A percentile compares a stretch with the other conserved stretches of the same genome.
Evolutionary conservation across 2,329 filamentous ascomycete genomes (phyloP).

Genomic region (Boeremia lycopersici): DNA sequence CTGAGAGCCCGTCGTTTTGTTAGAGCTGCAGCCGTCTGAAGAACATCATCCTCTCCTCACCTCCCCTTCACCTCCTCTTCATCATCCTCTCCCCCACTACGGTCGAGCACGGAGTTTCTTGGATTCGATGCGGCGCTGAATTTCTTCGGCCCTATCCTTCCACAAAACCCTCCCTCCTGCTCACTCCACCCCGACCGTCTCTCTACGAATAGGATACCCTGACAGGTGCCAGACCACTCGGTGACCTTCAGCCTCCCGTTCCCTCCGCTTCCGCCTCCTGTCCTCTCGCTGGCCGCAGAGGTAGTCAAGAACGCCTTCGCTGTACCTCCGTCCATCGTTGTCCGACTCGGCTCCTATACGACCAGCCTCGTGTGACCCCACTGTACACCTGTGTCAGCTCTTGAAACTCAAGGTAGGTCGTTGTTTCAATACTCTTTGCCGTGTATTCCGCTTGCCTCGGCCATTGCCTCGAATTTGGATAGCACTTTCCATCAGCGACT

Average conservation of each 20-base stretch:
- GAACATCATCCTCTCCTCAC: constrained; percentile 35
- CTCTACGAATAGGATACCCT: constrained; percentile 41
- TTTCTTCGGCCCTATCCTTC: constrained; percentile 41
- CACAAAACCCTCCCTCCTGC: constrained; percentile 46
- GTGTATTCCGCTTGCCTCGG: constrained; percentile 10
- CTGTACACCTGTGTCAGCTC: constrained; percentile 27
- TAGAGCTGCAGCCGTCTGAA: constrained; percentile 44
- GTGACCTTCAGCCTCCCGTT: constrained; percentile 30
- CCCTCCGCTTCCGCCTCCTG: constrained; percentile 29
- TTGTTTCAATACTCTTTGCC: constrained; percentile 18
- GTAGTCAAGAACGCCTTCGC: constrained; percentile 25
- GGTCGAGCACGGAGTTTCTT: constrained; percentile 47
- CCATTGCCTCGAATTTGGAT: constrained; percentile 5
- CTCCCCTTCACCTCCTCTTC: constrained; percentile 36
- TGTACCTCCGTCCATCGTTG: constrained; percentile 45
- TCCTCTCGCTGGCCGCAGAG: constrained; percentile 42
- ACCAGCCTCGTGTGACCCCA: constrained; percentile 34
- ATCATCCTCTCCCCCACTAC: constrained; percentile 37
- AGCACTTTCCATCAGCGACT: constrained; percentile 5
- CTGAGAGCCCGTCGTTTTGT: constrained; percentile 45
- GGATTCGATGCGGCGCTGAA: constrained; percentile 48
- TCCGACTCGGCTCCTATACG: constrained; percentile 29
- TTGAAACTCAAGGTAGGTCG: constrained; percentile 37
- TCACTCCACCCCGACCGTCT: constrained; percentile 42
- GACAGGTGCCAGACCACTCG: constrained; percentile 39